Evolutionary conservation across 2,329 filamentous ascomycete genomes (phyloP), one percentile per base, ranked within the genome.

Genomic region (Exophiala bonariae): DNA sequence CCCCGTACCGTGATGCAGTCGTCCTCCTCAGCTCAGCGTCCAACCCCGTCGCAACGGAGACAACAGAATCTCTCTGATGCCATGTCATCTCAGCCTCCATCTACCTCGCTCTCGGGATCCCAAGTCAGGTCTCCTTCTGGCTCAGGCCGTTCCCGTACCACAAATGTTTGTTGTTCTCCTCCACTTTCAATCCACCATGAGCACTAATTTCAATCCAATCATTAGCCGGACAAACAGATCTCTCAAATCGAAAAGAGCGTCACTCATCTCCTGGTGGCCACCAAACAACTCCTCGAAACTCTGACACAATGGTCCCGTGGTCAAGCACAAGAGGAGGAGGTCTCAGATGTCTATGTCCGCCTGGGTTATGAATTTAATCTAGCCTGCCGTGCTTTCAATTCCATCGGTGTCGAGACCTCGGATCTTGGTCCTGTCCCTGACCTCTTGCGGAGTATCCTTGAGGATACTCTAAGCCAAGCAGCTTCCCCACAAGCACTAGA

Each of bases 211-310:
- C 46, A 26, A 26, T 26, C 26, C 23, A 31, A 16, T 16, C 3
- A 38, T 18, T 63, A 87, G 85, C 75, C 82, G 69, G 74, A 83
- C 74, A 75, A 88, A 76, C 77, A 89, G 59, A 80, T 99, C 58
- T 96, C 92, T 42, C 92, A 96, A 69, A 99, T 99, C 70, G 93
- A 99, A 75, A 97, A 96, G 76, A 96, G 91, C 66, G 93, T 99
- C 56, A 96, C 92, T 9, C 93, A 99, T 66, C 86, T 99, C 35
- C 83, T 99, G 28, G 92, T 99, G 57, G 93, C 93, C 28, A 99
- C 93, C 26, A 99, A 99, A 68, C 91, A 97, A 70, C 83, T 99
- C 2, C 85, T 99, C 53, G 93, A 99, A 74, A 99, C 92, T 4
- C 77, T 99, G 53, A 99, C 93, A 37, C 87, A 95, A 77, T 99